A percentile compares a stretch with the other conserved stretches of the same genome.
Conservation (phyloP, 2,329 filamentous ascomycete genomes). For the Fusarium keratoplasticum region DNA sequence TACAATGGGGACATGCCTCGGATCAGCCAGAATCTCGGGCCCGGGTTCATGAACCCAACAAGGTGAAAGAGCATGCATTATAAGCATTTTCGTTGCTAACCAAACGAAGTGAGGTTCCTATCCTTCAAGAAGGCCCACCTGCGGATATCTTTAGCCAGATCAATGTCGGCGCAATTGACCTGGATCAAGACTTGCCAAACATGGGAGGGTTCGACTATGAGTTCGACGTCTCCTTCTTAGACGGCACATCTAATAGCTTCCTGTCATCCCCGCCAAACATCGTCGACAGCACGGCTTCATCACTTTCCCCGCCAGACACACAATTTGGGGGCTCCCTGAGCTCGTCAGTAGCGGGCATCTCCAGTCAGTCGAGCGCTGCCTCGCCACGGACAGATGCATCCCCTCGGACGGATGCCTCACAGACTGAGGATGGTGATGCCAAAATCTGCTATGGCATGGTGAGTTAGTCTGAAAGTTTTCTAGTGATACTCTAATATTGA, state of each 20-base stretch:
- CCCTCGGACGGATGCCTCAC: neutral
- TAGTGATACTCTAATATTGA: neutral
- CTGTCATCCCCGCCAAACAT: neutral
- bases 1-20: neutral
- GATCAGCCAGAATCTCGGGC: neutral
- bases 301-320: neutral
- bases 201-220: neutral
- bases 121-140: neutral
- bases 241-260: neutral
- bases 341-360: neutral
- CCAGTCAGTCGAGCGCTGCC: neutral
- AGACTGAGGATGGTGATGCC: neutral
- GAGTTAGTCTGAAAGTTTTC: neutral
- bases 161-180: neutral
- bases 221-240: neutral
- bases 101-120: neutral
- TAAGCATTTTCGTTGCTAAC: accelerated
- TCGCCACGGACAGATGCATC: neutral
- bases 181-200: neutral
- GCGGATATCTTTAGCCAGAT: neutral
- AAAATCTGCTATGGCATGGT: constrained; percentile 1
- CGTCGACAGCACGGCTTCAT: neutral
- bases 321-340: neutral
- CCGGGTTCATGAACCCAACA: neutral
- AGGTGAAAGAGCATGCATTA: neutral